Evolutionary conservation across 768 basidiomycete species (phyloP), one percentile per base, ranked within the genome.

Genomic region (Rubroboletus pulcherrimus): DNA sequence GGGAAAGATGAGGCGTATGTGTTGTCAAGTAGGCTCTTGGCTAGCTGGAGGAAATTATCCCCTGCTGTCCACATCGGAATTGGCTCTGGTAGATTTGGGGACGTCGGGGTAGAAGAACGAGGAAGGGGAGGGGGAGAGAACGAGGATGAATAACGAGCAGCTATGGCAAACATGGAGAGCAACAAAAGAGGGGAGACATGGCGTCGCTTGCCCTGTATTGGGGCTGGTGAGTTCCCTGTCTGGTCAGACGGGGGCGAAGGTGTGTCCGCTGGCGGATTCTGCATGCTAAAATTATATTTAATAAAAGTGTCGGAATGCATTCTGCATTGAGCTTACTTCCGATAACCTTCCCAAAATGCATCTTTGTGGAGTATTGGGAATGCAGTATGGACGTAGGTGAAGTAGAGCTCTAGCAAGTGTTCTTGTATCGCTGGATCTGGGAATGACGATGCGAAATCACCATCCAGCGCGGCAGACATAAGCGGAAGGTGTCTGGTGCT

Each of bases 141-240:
- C 0, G 60, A 58, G 0, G 71, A 51, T 4, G 80, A 76, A 68
- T 89, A 91, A 15, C 93, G 86, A 3, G 91, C 84, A 2, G 92
- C 89, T 47, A 91, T 77, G 17, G 93, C 78, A 65, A 87, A 92
- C 83, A 95, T 93, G n/a, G 83, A 80, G 29, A 94, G 78, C 4
- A 95, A 77, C 12, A 93, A 78, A 4, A 93, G 77, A 7, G 81
- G 71, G 4, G 91, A 81, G 17, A 86, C 73, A 31, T 75, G 76
- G n/a, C 76, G 74, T 5, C 70, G 73, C 8, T 75, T 74, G 42
- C 74, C 69, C 50, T 69, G 75, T 60, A 74, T 74, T 0, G 77
- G 75, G 10, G 75, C 72, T 4, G 73, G 53, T 42, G 61, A 61
- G 50, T 51, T 58, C 59, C 59, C 53, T 57, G 66, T 45, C 4